Evolutionary conservation across 176 grass and related monocot genomes (phyloP).

Genomic region (Rhipidocladum racemiflorum): DNA sequence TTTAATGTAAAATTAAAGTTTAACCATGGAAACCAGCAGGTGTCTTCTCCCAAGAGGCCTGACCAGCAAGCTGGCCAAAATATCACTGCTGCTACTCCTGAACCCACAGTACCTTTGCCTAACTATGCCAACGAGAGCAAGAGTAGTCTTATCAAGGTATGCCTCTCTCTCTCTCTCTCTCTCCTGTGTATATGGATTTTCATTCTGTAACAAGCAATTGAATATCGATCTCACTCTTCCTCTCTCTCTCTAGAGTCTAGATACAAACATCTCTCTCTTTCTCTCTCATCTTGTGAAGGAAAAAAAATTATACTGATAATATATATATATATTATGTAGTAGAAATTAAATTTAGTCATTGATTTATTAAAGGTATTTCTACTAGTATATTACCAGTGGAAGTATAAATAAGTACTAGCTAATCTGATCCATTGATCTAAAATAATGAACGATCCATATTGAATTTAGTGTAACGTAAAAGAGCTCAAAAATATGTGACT

Average conservation of each 20-base stretch:
- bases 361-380: too few relatives aligned
- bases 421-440: too few relatives aligned
- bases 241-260: neutral
- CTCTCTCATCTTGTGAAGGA: neutral
- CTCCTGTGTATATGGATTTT: neutral
- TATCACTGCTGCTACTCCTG: neutral
- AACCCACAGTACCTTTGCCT: neutral
- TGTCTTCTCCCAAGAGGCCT: conserved; percentile 32
- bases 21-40: conserved; percentile 30
- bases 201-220: neutral
- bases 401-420: too few relatives aligned
- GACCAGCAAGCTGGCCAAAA: conserved; percentile 32
- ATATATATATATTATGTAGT: too few relatives aligned
- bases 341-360: too few relatives aligned
- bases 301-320: too few relatives aligned
- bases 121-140: conserved; percentile 31
- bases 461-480: too few relatives aligned
- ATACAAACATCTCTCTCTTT: neutral
- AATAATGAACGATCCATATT: too few relatives aligned
- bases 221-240: neutral
- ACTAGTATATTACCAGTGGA: too few relatives aligned
- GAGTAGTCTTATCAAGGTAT: conserved; percentile 42
- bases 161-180: neutral
- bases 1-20: too few relatives aligned
- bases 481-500: conserved; percentile 7